Base-by-base conservation (phyloP, 805 yeast species). In the Candida glaebosa region DNA sequence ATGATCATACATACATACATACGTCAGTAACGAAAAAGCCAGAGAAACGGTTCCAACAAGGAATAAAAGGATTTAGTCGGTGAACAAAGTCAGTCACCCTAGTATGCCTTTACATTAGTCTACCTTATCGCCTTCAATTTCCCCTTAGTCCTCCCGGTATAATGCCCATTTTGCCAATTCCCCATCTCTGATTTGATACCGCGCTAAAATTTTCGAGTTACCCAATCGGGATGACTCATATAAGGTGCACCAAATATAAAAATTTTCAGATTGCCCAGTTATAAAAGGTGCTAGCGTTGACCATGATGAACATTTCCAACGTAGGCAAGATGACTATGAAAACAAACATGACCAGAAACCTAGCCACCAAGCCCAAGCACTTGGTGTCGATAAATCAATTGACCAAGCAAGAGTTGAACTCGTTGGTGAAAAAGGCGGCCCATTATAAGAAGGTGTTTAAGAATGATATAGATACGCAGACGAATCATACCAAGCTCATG, bases 331-430 rank as follows among this genome's bases (percentile, higher is more conserved):
- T 19, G 25, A 15, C 18, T 22, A 35, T 19, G 24, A 30, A 17
- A 8, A 26, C 20, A 14, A 18, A 17, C 12, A 18, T 9, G 18
- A 30, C 14, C n/a, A 24, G 31, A 36, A 34, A 34, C 22, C 39
- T 45, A 12, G 40, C 18, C n/a, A 33, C 51, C 2, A 47, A 49
- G 34, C 74, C 74, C 18, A 79, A 95, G 61, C 97, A 91, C 61
- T 72, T 93, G 57, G 75, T 87, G 17, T 84, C 87, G 19, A 93
- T 89, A 53, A 78, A 85, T 18, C 95, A 89, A 54, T 73, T 93
- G 43, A 60, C 86, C 5, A 76, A 82, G 40, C 65, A 73, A 17
- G 99, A 93, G 63, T 81, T 93, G 46, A 60, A 72, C 24, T 67
- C 78, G 5, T 73, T 93, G 39, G 90, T 93, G 5, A 63, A 73